Conservation (phyloP, 345 rosid genomes). For the Lumnitzera racemosa region DNA sequence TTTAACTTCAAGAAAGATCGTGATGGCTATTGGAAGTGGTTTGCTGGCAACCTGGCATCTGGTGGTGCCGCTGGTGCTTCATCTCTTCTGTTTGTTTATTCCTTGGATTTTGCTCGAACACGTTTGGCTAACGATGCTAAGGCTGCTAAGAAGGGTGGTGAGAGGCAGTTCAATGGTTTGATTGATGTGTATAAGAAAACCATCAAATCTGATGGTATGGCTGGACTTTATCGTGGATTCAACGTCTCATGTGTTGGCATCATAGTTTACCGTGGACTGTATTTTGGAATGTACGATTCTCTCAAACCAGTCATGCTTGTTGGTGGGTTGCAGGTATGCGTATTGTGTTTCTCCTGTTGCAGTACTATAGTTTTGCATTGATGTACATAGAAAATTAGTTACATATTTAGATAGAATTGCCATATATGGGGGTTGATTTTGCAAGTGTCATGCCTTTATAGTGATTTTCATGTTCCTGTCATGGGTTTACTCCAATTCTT, state of each 20-base stretch:
- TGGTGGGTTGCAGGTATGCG: conserved; percentile 35
- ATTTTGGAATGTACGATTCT: conserved; percentile 58
- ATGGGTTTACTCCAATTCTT: neutral
- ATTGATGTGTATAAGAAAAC: conserved; percentile 51
- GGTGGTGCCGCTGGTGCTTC: conserved; percentile 59
- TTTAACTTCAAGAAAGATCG: conserved; percentile 50
- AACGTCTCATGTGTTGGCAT: conserved; percentile 45
- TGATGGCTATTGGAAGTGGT: conserved; percentile 56
- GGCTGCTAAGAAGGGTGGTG: conserved; percentile 42
- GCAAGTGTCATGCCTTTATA: too few relatives aligned
- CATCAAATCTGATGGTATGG: conserved; percentile 36
- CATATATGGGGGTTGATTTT: too few relatives aligned
- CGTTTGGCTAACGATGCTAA: conserved; percentile 48
- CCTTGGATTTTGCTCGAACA: conserved; percentile 44
- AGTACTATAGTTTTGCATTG: neutral
- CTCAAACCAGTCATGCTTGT: conserved; percentile 46
- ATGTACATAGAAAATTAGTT: too few relatives aligned
- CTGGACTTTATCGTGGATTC: conserved; percentile 56
- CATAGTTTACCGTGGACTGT: conserved; percentile 46
- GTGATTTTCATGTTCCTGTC: too few relatives aligned
- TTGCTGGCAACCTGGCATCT: conserved; percentile 53
- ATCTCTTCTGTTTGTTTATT: conserved; percentile 44
- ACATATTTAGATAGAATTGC: too few relatives aligned
- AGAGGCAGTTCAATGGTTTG: conserved; percentile 49
- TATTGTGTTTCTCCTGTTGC: neutral